Conservation (phyloP, 2,329 filamentous ascomycete genomes). For the Dactylellina drechsleri region DNA sequence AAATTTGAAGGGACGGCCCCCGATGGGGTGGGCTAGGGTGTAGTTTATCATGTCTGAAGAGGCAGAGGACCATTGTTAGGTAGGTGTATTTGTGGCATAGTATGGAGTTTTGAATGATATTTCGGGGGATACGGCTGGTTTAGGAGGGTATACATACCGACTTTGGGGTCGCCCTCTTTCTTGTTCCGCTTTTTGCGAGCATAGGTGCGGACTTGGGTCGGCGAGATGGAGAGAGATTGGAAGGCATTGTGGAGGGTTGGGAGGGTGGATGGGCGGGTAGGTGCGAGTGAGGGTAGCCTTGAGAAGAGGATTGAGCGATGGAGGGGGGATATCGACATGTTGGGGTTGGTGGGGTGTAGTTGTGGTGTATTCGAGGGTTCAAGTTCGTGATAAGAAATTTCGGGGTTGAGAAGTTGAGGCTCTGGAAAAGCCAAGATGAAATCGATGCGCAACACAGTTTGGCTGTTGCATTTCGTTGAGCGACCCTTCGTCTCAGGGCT, state of each 20-base stretch:
- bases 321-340: slow-evolving; percentile 53
- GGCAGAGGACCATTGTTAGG: slow-evolving; percentile 1
- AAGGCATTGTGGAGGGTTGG: slow-evolving; percentile 39
- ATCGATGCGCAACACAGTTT: slow-evolving; percentile 29
- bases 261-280: slow-evolving; percentile 25
- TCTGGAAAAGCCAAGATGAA: slow-evolving; percentile 44
- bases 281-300: slow-evolving; percentile 36
- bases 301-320: slow-evolving; percentile 55
- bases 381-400: slow-evolving; percentile 1
- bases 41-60: slow-evolving; percentile 70
- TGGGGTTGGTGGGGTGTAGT: background rate
- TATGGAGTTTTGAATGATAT: background rate
- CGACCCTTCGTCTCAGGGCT: background rate
- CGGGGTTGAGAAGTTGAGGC: slow-evolving; percentile 4
- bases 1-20: slow-evolving; percentile 83
- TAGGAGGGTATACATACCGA: slow-evolving; percentile 17
- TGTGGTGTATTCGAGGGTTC: background rate
- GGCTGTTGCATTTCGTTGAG: background rate
- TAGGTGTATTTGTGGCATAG: slow-evolving; percentile 1
- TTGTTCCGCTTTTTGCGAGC: slow-evolving; percentile 29
- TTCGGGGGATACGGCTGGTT: background rate
- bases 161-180: slow-evolving; percentile 32
- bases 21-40: slow-evolving; percentile 73
- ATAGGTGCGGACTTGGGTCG: slow-evolving; percentile 41
- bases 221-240: slow-evolving; percentile 26